Evolutionary conservation across 2,329 filamentous ascomycete genomes (phyloP), one percentile per base, ranked within the genome.

Genomic region (Biscogniauxia marginata): DNA sequence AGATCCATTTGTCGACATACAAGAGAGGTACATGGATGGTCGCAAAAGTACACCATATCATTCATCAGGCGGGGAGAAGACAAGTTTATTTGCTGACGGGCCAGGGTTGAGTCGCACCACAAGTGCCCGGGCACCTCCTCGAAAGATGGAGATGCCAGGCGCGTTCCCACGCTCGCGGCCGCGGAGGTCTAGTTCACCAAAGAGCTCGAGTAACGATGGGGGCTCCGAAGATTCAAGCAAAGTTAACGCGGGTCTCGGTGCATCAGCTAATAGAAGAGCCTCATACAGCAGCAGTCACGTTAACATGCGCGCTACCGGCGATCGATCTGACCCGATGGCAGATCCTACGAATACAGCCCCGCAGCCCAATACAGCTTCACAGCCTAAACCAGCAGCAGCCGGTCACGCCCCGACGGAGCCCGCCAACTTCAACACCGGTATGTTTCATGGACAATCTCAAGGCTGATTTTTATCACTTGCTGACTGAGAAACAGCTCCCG

Each of bases 41-140:
- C 77, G 83, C n/a, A 76, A 83, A 53, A 82, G 81, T 62, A 82
- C 80, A 5, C 83, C 84, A 0, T 87, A 86, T 64, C 75, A 77
- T 45, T 78, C 75, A 1, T 76, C 80, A 25, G 77, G 81, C 11
- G 83, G 84, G 30, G 84, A 87, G 67, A 86, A 81, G 70, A 80
- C 82, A 4, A 79, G 84, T 47, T 78, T 82, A 0, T 84, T 83
- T 56, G 82, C 84, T 46, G 78, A 75, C 1, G 70, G 67, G 6
- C 65, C 74, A 22, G 70, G 68, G 8, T 55, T 80, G n/a, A 71
- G 72, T 49, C 73, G 79, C n/a, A 72, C 78, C 4, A 76, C 74
- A 58, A 82, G 79, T 67, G 75, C 75, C 18, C 75, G 77, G 30
- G 73, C 76, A 25, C 61, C 70, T 7, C 60, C 67, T 13, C 71